Conservation (phyloP, 345 rosid species). For the Mercurialis annua region DNA sequence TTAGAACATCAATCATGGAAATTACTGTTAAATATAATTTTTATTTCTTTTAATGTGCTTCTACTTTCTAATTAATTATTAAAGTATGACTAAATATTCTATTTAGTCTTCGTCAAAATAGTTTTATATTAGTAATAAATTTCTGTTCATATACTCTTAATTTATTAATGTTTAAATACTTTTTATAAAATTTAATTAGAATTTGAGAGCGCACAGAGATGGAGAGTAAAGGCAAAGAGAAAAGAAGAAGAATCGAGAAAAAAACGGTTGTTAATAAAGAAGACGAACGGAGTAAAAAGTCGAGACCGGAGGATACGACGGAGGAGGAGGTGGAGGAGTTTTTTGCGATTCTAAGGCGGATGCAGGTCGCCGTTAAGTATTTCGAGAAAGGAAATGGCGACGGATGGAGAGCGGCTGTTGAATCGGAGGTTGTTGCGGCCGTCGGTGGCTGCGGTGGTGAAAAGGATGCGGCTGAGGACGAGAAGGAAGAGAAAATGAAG, state of each 20-base stretch:
- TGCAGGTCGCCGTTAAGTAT: slow-evolving; percentile 23
- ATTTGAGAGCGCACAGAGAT: neutral
- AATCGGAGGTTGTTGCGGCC: slow-evolving; percentile 12
- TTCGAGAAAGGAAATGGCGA: slow-evolving; percentile 10
- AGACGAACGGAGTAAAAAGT: neutral
- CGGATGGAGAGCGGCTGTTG: slow-evolving; percentile 27
- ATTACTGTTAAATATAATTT: no score
- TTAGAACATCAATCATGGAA: no score
- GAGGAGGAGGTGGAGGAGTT: slow-evolving; percentile 31
- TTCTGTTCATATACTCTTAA: no score
- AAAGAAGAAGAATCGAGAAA: slow-evolving; percentile 5
- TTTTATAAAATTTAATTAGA: no score
- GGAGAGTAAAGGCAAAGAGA: slow-evolving; percentile 15
- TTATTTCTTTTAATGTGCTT: no score
- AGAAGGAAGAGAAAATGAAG: neutral
- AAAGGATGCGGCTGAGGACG: neutral
- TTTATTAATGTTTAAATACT: no score
- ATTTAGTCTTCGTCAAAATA: no score
- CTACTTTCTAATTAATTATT: no score
- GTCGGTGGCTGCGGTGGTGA: neutral
- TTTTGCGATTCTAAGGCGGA: slow-evolving; percentile 21
- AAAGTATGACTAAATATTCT: no score
- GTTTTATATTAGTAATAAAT: no score
- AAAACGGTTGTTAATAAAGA: neutral
- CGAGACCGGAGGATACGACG: slow-evolving; percentile 6